phyloP scores from a whole-genome alignment of 2,329 filamentous ascomycete genomes.

The Phialophora expanda region DNA sequence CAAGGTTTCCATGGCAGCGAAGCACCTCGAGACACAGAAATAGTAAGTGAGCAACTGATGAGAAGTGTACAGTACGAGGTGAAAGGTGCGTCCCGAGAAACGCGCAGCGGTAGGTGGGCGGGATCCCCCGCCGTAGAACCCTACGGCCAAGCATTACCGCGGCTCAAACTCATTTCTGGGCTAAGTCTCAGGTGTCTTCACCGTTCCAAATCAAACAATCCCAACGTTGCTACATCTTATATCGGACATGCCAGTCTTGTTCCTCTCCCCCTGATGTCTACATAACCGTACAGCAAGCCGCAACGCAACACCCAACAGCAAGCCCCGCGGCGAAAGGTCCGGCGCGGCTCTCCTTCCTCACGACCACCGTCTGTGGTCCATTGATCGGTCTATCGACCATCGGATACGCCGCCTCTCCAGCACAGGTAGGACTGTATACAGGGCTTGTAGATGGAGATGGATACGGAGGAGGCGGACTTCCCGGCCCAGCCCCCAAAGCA shows the following conservation, averaged over 20 bases:
- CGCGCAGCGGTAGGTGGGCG: no score
- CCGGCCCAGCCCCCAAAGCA: background rate
- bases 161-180: background rate
- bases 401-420: background rate
- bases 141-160: background rate
- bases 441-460: background rate
- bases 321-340: background rate
- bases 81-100: background rate
- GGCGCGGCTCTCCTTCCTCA: background rate
- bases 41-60: background rate
- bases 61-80: background rate
- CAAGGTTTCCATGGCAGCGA: background rate
- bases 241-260: no score
- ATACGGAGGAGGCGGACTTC: background rate
- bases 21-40: background rate
- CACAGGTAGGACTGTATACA: background rate
- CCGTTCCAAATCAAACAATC: background rate
- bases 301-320: constrained; percentile 4
- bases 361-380: constrained; percentile 1
- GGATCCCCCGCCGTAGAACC: background rate
- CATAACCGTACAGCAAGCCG: constrained; percentile 6
- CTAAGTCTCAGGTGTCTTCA: background rate
- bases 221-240: no score
- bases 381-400: background rate
- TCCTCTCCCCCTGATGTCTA: background rate